phyloP scores from a whole-genome alignment of 148 eudicot species.

The Cornus kousa region DNA sequence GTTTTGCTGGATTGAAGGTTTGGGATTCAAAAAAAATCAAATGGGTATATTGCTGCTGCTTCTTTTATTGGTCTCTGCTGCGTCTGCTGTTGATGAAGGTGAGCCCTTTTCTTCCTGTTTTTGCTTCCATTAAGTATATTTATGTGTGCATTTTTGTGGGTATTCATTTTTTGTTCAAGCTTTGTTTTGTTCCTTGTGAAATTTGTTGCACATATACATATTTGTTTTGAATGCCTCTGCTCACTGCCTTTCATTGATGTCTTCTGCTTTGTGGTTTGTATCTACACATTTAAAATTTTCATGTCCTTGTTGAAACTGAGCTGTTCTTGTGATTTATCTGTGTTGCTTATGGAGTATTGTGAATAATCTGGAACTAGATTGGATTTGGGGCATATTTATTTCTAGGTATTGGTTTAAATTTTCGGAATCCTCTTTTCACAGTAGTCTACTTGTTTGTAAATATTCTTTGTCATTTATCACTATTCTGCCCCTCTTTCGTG shows the following conservation, averaged over 20 bases:
- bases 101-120: conserved; percentile 1
- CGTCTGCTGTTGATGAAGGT: conserved; percentile 42
- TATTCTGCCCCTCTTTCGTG: background rate
- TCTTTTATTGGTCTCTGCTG: conserved; percentile 1
- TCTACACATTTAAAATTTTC: background rate
- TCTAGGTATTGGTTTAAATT: background rate
- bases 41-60: conserved; percentile 30
- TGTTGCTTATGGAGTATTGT: background rate
- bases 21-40: conserved; percentile 13
- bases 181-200: background rate
- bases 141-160: background rate
- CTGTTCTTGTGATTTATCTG: background rate
- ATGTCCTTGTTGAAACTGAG: background rate
- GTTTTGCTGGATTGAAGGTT: conserved; percentile 17
- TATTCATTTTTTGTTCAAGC: background rate
- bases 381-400: background rate
- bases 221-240: background rate
- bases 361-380: background rate
- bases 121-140: background rate
- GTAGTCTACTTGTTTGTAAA: background rate
- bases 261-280: background rate
- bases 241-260: background rate
- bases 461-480: background rate
- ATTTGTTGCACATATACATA: background rate
- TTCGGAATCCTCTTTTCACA: background rate